Conservation (phyloP, 2,329 filamentous ascomycete genomes). For the Pseudogymnoascus destructans region DNA sequence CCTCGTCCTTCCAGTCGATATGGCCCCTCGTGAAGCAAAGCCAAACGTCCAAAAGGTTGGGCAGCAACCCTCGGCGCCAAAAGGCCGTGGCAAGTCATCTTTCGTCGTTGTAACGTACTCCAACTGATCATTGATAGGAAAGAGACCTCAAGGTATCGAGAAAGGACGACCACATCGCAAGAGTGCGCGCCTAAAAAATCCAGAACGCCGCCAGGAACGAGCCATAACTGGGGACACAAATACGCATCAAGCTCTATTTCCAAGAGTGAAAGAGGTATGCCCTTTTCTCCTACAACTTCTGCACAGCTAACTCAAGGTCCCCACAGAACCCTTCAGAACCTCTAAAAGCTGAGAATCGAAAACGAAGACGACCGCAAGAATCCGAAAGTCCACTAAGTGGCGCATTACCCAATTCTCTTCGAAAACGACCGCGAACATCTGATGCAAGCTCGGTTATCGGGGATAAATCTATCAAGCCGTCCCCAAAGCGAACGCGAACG, state of each 20-base stretch:
- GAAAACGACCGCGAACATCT: too few relatives aligned
- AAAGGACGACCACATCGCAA: slow-evolving; percentile 17
- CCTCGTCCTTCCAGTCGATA: slow-evolving; percentile 16
- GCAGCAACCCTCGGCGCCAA: slow-evolving; percentile 17
- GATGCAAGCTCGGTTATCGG: too few relatives aligned
- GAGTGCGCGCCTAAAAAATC: slow-evolving; percentile 13
- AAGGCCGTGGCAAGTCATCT: slow-evolving; percentile 17
- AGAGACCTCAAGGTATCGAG: slow-evolving; percentile 18
- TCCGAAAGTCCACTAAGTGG: slow-evolving; percentile 12
- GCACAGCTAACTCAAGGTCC: slow-evolving; percentile 15
- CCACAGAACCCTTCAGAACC: slow-evolving; percentile 12
- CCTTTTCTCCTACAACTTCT: slow-evolving; percentile 12
- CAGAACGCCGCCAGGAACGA: slow-evolving; percentile 12
- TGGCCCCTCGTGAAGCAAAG: slow-evolving; percentile 18
- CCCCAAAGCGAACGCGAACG: slow-evolving; percentile 16
- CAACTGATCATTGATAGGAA: slow-evolving; percentile 18
- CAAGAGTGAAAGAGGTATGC: slow-evolving; percentile 10
- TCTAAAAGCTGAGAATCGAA: slow-evolving; percentile 15
- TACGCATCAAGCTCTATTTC: neutral
- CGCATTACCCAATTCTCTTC: too few relatives aligned
- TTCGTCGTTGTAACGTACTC: slow-evolving; percentile 12
- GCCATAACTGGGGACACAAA: slow-evolving; percentile 14
- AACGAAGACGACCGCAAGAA: slow-evolving; percentile 13
- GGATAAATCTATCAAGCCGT: slow-evolving; percentile 5
- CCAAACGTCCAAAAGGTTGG: slow-evolving; percentile 17